Evolutionary conservation across 2,329 filamentous ascomycete species (phyloP).

Genomic region (Didymosphaeria variabile): DNA sequence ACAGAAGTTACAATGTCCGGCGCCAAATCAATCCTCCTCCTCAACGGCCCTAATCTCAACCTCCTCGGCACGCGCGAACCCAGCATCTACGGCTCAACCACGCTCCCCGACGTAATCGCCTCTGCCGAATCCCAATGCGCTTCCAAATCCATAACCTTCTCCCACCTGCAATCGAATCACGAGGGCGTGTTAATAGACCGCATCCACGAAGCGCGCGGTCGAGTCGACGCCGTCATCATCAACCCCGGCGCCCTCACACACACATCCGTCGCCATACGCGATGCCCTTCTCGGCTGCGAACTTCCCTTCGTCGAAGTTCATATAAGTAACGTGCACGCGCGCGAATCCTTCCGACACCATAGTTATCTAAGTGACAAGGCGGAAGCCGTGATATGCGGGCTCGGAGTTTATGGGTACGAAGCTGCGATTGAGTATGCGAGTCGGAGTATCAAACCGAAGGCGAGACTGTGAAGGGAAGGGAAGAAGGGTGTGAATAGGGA

Average conservation of each 20-base stretch:
- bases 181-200: slow-evolving; percentile 78
- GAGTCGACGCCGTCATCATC: slow-evolving; percentile 73
- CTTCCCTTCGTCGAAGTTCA: slow-evolving; percentile 84
- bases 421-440: slow-evolving; percentile 55
- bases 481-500: too few relatives aligned
- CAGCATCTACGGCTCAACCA: slow-evolving; percentile 74
- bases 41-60: slow-evolving; percentile 87
- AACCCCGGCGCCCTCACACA: slow-evolving; percentile 81
- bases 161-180: slow-evolving; percentile 76
- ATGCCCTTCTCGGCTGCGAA: slow-evolving; percentile 73
- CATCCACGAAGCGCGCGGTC: slow-evolving; percentile 71
- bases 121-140: slow-evolving; percentile 58
- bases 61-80: slow-evolving; percentile 80
- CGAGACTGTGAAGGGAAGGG: slow-evolving; percentile 17
- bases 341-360: slow-evolving; percentile 73
- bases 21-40: slow-evolving; percentile 66
- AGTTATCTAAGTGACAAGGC: slow-evolving; percentile 82
- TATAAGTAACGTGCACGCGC: slow-evolving; percentile 75
- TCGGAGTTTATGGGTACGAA: slow-evolving; percentile 61
- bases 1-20: not conserved
- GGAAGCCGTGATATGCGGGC: slow-evolving; percentile 74
- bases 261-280: slow-evolving; percentile 78
- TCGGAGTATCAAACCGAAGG: slow-evolving; percentile 37
- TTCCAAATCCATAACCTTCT: slow-evolving; percentile 52
- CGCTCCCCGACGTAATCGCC: slow-evolving; percentile 68